Conservation (phyloP, 2,329 filamentous ascomycete genomes). For the Venturia oleaginea region DNA sequence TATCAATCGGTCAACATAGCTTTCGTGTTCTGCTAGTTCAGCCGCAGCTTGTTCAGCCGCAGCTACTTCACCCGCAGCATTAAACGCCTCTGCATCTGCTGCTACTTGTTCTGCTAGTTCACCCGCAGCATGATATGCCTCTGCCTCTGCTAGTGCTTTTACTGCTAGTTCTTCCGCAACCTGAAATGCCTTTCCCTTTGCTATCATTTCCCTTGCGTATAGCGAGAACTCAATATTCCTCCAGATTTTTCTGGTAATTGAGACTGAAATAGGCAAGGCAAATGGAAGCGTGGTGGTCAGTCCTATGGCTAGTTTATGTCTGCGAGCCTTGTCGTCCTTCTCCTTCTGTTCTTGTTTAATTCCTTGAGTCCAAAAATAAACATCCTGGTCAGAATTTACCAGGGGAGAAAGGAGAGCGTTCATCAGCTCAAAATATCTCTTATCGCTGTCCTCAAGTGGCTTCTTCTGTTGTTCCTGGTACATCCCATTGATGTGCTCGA, state of each 20-base stretch:
- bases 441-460: background rate
- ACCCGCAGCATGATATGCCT: too few species aligned
- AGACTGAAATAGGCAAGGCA: background rate
- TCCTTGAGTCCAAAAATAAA: background rate
- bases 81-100: too few species aligned
- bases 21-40: too few species aligned
- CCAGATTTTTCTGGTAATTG: background rate
- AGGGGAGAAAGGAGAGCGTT: background rate
- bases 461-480: background rate
- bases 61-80: too few species aligned
- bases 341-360: background rate
- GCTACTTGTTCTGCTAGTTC: too few species aligned
- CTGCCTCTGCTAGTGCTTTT: too few species aligned
- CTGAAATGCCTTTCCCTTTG: too few species aligned
- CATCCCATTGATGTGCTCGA: background rate
- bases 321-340: background rate
- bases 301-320: background rate
- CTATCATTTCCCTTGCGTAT: background rate
- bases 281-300: background rate
- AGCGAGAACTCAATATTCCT: background rate
- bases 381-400: background rate
- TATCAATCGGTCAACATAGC: too few species aligned
- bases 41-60: too few species aligned
- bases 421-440: background rate
- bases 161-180: too few species aligned